These are phyloP conservation scores for Leccinum holopus DNA, from an alignment of 1,284 basidiomycete species.

Conservation along the genomic window DNA sequence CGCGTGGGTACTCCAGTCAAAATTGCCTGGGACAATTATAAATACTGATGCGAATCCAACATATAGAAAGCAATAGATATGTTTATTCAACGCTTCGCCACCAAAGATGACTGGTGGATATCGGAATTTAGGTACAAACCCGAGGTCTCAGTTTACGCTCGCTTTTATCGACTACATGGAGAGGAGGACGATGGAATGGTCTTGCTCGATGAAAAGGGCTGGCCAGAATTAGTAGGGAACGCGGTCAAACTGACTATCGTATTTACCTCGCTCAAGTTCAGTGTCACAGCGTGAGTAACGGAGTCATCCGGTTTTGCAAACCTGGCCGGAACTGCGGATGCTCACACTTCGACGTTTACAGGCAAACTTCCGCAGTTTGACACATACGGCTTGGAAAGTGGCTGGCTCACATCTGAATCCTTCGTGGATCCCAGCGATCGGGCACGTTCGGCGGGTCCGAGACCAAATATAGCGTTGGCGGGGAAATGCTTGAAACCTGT, in stretches of 20 bases:
- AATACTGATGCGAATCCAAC: slow-evolving; percentile 10
- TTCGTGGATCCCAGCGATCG: background rate
- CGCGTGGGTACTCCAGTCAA: slow-evolving; percentile 21
- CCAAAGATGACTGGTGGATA: slow-evolving; percentile 38
- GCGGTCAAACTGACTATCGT: slow-evolving; percentile 33
- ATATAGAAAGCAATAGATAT: slow-evolving; percentile 32
- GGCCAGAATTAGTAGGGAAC: slow-evolving; percentile 34
- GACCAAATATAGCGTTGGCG: background rate
- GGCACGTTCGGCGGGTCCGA: slow-evolving; percentile 1
- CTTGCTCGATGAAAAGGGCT: slow-evolving; percentile 32
- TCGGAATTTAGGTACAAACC: slow-evolving; percentile 35
- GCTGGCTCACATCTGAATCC: background rate
- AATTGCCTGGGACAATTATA: background rate
- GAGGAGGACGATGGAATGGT: slow-evolving; percentile 35
- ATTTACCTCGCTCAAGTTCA: slow-evolving; percentile 36
- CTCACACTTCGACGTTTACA: slow-evolving; percentile 12
- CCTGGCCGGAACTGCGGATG: slow-evolving; percentile 9
- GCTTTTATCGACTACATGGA: slow-evolving; percentile 33
- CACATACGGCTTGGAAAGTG: background rate
- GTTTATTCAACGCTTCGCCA: slow-evolving; percentile 35
- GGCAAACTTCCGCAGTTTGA: slow-evolving; percentile 30
- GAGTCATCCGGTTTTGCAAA: background rate
- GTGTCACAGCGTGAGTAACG: slow-evolving; percentile 32
- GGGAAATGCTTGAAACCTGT: background rate
- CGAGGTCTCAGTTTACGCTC: slow-evolving; percentile 34